phyloP scores from a whole-genome alignment of 2,329 filamentous ascomycete species.

The Diaporthe eres region DNA sequence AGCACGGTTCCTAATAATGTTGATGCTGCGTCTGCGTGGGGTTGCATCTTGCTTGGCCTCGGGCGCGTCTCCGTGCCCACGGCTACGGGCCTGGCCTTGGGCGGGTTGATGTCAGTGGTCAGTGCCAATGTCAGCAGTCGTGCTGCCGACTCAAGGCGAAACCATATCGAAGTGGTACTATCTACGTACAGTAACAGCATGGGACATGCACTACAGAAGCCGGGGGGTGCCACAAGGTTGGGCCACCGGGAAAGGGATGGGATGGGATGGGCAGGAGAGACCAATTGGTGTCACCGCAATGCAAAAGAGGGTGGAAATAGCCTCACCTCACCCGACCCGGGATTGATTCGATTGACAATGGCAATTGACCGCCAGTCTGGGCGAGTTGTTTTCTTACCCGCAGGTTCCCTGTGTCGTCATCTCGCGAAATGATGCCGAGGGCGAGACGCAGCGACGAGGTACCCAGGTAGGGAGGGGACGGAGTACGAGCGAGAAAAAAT shows the following conservation, averaged over 20 bases:
- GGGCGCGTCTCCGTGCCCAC: not conserved
- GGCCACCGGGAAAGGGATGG: constrained; percentile 11
- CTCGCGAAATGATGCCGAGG: constrained; percentile 41
- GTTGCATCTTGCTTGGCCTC: constrained; percentile 28
- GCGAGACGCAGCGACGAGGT: constrained; percentile 31
- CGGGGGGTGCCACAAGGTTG: constrained; percentile 6
- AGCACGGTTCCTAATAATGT: constrained; percentile 28
- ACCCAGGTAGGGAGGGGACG: constrained; percentile 13
- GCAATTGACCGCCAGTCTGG: constrained; percentile 38
- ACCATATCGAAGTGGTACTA: constrained; percentile 29
- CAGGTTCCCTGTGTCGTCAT: constrained; percentile 39
- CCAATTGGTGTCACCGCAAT: constrained; percentile 39
- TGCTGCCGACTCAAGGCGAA: constrained; percentile 32
- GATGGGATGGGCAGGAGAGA: not conserved
- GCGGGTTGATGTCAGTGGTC: constrained; percentile 6
- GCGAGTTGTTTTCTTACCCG: constrained; percentile 27
- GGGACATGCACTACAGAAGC: not conserved
- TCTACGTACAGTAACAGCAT: not conserved
- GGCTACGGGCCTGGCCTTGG: not conserved
- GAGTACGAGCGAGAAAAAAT: constrained; percentile 35
- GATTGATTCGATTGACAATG: constrained; percentile 5
- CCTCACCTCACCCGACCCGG: constrained; percentile 25
- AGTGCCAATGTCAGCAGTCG: constrained; percentile 29
- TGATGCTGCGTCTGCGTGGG: constrained; percentile 21
- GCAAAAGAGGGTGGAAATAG: constrained; percentile 31